Base-by-base conservation (phyloP, 2,329 filamentous ascomycete genomes). In the Tolypocladium guangdongense region DNA sequence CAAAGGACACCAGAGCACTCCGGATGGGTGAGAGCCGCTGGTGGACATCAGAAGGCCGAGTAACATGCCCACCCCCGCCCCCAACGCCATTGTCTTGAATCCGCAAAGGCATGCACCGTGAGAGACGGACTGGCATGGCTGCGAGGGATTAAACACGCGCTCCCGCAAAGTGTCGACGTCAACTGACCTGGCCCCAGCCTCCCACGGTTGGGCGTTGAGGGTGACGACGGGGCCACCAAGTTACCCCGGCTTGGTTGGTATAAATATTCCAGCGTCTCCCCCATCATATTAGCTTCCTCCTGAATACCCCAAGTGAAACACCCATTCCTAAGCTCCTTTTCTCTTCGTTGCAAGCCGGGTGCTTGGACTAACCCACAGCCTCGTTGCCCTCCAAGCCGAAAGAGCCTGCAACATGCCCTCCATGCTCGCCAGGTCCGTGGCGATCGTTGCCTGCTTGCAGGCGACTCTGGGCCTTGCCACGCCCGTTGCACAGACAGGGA, bases 371-470 rank as follows among this genome's bases (percentile, higher is more conserved):
- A 46, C 22, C 22, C 16, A 35, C 41, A 35, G 32, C 12, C 38
- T 14, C 27, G 8, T 24, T 27, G 36, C 16, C 36, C 22, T 20
- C 41, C 6, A 22, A 11, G 46, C 12, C 16, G 41, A 11, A 38
- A 39, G 14, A 11, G 45, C 35, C 1, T 32, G 46, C 52, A 61
- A 10, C n/a, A 68, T 68, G 66, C 45, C 59, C 43, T 54, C 57
- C 51, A 52, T 64, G 20, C 48, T 68, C 38, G 50, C 55, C 52
- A 59, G 59, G 50, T 61, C 58, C 4, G 48, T 67, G 55, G 63
- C 61, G 32, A 20, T 65, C 33, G 45, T 67, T 39, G 61, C 62
- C 51, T 54, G 60, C 33, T 53, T 68, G 49, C 62, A 63, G 30
- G 58, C 59, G 18, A 46, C 59, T 38, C 37, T 61, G 7, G 57